Evolutionary conservation across 176 grass and related monocot genomes (phyloP).

Genomic region (Eragrostis curvula): DNA sequence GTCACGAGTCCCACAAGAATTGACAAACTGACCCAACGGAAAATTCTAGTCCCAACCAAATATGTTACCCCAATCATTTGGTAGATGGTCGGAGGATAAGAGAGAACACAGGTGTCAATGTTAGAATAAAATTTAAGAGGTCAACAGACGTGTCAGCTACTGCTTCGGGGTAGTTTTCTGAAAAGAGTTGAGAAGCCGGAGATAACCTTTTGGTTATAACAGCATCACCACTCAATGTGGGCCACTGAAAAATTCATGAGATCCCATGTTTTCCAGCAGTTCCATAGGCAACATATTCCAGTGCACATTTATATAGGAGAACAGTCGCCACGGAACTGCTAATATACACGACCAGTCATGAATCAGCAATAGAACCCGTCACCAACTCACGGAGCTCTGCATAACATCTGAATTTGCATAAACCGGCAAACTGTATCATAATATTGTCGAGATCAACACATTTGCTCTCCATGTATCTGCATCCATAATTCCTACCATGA

Average conservation of each 20-base stretch:
- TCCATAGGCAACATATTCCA: background rate
- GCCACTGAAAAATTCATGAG: constrained; percentile 23
- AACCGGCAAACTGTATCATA: background rate
- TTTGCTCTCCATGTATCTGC: background rate
- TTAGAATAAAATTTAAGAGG: background rate
- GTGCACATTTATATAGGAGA: constrained; percentile 8
- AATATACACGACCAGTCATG: constrained; percentile 11
- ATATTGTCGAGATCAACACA: constrained; percentile 9
- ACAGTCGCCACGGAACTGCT: constrained; percentile 16
- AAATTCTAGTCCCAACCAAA: constrained; percentile 5
- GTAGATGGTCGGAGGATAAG: constrained; percentile 9
- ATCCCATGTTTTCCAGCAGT: constrained; percentile 31
- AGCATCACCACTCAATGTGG: background rate
- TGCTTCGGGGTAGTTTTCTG: constrained; percentile 20
- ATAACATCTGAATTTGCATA: background rate
- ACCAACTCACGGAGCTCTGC: background rate
- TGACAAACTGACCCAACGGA: constrained; percentile 5
- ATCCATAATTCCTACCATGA: background rate
- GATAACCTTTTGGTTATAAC: background rate
- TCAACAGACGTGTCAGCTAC: constrained; percentile 18
- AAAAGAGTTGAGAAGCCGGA: background rate
- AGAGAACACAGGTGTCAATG: constrained; percentile 16
- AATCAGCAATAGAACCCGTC: constrained; percentile 26
- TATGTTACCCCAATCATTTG: constrained; percentile 22
- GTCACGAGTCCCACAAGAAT: constrained; percentile 35